Evolutionary conservation across 2,329 filamentous ascomycete genomes (phyloP), one percentile per base, ranked within the genome.

Genomic region (Ophiostoma montium): DNA sequence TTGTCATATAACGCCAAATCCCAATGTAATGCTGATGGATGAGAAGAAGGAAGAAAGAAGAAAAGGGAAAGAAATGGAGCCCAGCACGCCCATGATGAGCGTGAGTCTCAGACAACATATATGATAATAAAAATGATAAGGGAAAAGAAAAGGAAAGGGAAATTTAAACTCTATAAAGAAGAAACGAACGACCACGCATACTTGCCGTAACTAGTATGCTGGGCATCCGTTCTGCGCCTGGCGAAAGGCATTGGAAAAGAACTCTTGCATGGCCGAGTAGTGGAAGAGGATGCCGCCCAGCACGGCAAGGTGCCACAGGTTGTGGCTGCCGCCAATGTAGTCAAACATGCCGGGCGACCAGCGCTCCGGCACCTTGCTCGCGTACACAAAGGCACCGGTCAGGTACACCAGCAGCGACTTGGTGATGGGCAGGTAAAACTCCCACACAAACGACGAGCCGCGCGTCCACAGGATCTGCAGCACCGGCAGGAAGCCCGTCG

Each of bases 281-380:
- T 98, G 92, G 63, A 95, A 96, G n/a, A 96, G 66, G 51, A 98
- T 98, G 11, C 92, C 92, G 15, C 89, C 87, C 27, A 98, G 70
- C 11, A 98, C 92, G 8, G 92, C 92, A 32, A 94, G 67, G 65
- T 98, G 92, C 92, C 92, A 98, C 51, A 98, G 80, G 65, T 98
- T 98, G 67, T 98, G 92, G 63, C 86, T 94, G 42, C 87, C 89
- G 35, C 92, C 92, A 36, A 94, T 75, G 62, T 96, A 96, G 65
- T 98, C 92, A 58, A 98, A 98, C 62, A 84, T 78, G 46, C 92
- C 92, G 0, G 92, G 92, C 57, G 75, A 84, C 84, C 88, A 98
- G 53, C 89, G 75, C 70, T 98, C 92, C 2, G 92, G 92, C 1
- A 95, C 75, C 65, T 95, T 90, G 63, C 82, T 87, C 10, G 89